phyloP scores from a whole-genome alignment of 2,329 filamentous ascomycete species.

The Trichoderma koningiopsis region DNA sequence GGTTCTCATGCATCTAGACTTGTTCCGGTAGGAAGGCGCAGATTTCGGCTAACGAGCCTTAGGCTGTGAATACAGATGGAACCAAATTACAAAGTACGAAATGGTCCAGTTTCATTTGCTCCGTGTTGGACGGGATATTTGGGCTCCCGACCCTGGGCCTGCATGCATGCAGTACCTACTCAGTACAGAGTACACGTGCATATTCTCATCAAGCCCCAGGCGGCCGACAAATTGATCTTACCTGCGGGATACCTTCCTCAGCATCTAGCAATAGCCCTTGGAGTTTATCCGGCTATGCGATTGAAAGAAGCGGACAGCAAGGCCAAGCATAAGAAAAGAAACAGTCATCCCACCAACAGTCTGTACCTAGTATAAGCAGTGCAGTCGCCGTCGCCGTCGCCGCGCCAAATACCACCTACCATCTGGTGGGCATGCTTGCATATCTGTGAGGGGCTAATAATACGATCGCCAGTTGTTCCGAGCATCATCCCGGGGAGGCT shows the following conservation, averaged over 20 bases:
- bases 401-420: not conserved
- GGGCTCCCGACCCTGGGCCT: not conserved
- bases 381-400: not conserved
- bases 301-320: not conserved
- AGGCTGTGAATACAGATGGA: constrained; percentile 3
- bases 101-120: constrained; percentile 10
- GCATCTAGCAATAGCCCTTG: not conserved
- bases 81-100: not conserved
- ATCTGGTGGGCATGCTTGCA: not conserved
- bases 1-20: constrained; percentile 21
- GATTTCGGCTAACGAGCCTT: constrained; percentile 18
- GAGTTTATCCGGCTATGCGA: not conserved
- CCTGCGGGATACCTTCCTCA: not conserved
- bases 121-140: not conserved
- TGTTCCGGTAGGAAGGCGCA: constrained; percentile 22
- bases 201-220: not conserved
- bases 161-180: not conserved
- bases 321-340: not conserved
- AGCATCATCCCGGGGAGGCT: constrained; percentile 19
- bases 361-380: not conserved
- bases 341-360: not conserved
- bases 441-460: constrained; percentile 1
- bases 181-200: not conserved
- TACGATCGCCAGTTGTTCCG: constrained; percentile 17
- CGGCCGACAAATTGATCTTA: not conserved